phyloP scores from a whole-genome alignment of 129 eudicot genomes.

The Gnaphalium uliginosum region DNA sequence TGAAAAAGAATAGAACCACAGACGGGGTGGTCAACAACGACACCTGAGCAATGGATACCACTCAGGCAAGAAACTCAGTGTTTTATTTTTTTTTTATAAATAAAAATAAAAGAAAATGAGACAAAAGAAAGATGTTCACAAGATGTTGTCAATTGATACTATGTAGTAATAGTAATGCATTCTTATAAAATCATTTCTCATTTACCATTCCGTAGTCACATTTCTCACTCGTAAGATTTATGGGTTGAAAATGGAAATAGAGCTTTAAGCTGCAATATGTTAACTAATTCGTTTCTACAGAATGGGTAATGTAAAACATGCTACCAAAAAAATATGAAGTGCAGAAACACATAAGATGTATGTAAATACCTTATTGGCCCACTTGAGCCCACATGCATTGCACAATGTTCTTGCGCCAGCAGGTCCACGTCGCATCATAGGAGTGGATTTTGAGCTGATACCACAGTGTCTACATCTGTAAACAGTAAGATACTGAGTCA shows the following conservation, averaged over 20 bases:
- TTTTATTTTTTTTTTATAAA: no score
- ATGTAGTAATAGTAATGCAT: neutral
- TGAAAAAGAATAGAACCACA: no score
- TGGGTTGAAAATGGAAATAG: neutral
- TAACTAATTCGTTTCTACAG: neutral
- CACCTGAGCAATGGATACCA: no score
- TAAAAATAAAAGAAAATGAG: no score
- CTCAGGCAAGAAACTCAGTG: no score
- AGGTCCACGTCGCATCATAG: slow-evolving; percentile 99
- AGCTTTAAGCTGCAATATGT: neutral
- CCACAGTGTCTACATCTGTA: slow-evolving; percentile 90
- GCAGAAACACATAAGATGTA: neutral
- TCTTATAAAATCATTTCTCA: slow-evolving; percentile 1
- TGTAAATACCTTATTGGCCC: slow-evolving; percentile 85
- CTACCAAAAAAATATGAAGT: neutral
- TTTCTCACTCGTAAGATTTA: neutral
- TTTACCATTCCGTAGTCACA: neutral
- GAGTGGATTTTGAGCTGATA: slow-evolving; percentile 87
- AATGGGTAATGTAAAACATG: neutral
- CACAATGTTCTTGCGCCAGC: slow-evolving; percentile 95
- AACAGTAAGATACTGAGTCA: slow-evolving; percentile 19
- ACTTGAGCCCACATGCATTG: slow-evolving; percentile 96
- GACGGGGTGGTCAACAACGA: no score
- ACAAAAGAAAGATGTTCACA: no score
- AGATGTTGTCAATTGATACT: no score